These are phyloP conservation scores for Pleurotus citrinopileatus DNA, from an alignment of 768 basidiomycete species.

Conservation along the genomic window DNA sequence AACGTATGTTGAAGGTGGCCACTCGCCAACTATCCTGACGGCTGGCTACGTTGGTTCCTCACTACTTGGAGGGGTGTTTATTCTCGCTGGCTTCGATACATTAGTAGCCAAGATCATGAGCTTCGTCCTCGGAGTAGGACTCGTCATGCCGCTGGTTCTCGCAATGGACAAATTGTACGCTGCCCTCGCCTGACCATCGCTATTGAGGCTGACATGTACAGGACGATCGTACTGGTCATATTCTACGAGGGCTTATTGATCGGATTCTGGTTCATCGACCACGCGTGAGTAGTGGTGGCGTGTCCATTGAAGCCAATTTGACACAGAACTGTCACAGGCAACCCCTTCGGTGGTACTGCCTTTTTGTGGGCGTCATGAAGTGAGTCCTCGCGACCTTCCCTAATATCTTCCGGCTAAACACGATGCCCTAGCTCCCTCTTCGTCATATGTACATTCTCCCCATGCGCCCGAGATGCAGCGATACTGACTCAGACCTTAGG, in stretches of 20 bases:
- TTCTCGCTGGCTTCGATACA: slow-evolving; percentile 84
- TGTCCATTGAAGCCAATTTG: background rate
- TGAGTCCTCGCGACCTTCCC: slow-evolving; percentile 29
- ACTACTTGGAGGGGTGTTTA: slow-evolving; percentile 77
- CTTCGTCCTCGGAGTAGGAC: slow-evolving; percentile 83
- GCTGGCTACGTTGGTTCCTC: slow-evolving; percentile 85
- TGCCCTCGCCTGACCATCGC: background rate
- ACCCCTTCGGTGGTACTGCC: slow-evolving; percentile 80
- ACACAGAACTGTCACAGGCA: slow-evolving; percentile 42
- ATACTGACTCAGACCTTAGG: slow-evolving; percentile 38
- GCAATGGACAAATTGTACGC: slow-evolving; percentile 89
- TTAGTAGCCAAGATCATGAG: slow-evolving; percentile 91
- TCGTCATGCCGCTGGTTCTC: slow-evolving; percentile 81
- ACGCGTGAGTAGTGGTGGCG: slow-evolving; percentile 76
- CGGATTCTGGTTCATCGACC: slow-evolving; percentile 94
- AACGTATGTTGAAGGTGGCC: slow-evolving; percentile 75
- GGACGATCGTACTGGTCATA: slow-evolving; percentile 82
- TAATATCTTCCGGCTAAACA: slow-evolving; percentile 2
- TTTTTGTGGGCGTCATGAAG: slow-evolving; percentile 87
- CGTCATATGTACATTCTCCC: slow-evolving; percentile 67
- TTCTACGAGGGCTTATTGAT: slow-evolving; percentile 84
- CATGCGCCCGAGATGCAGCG: background rate
- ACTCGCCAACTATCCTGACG: slow-evolving; percentile 65
- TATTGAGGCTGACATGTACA: slow-evolving; percentile 25
- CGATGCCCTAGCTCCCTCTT: slow-evolving; percentile 62